These are phyloP conservation scores for Plectosphaerella cucumerina DNA, from an alignment of 2,329 filamentous ascomycete species.

Conservation along the genomic window DNA sequence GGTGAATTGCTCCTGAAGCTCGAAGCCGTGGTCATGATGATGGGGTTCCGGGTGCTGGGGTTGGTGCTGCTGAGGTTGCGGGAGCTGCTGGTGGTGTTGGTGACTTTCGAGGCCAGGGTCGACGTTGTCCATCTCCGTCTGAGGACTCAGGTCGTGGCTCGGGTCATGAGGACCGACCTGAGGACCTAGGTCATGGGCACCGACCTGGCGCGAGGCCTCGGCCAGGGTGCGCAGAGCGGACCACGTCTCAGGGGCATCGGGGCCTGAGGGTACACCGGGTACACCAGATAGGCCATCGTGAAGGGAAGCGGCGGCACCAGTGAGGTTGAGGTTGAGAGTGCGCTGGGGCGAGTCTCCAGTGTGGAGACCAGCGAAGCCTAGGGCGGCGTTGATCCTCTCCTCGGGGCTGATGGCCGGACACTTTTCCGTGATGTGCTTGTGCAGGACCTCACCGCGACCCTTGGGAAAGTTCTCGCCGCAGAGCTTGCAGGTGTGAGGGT, in stretches of 20 bases:
- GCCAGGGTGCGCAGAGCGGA: slow-evolving; percentile 82
- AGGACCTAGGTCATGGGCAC: slow-evolving; percentile 10
- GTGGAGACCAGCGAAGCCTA: slow-evolving; percentile 13
- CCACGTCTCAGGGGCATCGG: slow-evolving; percentile 55
- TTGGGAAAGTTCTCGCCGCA: slow-evolving; percentile 90
- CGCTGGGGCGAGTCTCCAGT: slow-evolving; percentile 8
- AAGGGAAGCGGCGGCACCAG: slow-evolving; percentile 11
- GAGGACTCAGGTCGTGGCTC: neutral
- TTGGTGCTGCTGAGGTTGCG: slow-evolving; percentile 2
- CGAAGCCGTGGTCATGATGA: slow-evolving; percentile 32
- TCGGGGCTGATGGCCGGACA: slow-evolving; percentile 73
- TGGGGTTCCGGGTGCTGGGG: slow-evolving; percentile 13
- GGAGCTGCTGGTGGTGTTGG: no score
- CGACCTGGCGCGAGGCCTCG: slow-evolving; percentile 80
- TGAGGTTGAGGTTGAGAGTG: slow-evolving; percentile 14
- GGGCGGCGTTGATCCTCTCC: slow-evolving; percentile 67
- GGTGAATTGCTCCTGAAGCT: slow-evolving; percentile 56
- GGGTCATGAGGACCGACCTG: no score
- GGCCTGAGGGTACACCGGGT: slow-evolving; percentile 17
- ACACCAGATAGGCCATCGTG: slow-evolving; percentile 20
- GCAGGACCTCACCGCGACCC: slow-evolving; percentile 79
- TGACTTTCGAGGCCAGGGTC: neutral
- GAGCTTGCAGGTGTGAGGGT: slow-evolving; percentile 84
- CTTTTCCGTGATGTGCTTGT: slow-evolving; percentile 78
- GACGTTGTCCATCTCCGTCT: neutral